These are phyloP conservation scores for Amorphotheca resinae DNA, from an alignment of 495 filamentous ascomycete genomes.

Conservation along the genomic window DNA sequence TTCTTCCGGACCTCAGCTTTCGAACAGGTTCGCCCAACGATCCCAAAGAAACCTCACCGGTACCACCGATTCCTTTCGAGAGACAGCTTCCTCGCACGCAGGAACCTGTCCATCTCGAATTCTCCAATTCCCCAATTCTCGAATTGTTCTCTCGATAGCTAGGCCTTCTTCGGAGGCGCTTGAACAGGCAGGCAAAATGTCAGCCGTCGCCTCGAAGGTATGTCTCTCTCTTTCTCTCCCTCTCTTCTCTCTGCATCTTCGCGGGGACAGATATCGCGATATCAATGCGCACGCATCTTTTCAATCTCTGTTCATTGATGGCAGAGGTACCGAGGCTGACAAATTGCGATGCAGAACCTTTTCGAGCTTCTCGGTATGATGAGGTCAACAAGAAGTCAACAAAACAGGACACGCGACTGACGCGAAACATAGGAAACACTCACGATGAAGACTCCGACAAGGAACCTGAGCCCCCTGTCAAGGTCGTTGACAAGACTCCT, in stretches of 20 bases:
- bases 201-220: conserved; percentile 47
- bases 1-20: too few relatives aligned
- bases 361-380: conserved; percentile 80
- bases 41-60: too few relatives aligned
- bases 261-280: too few relatives aligned
- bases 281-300: not conserved
- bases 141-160: conserved; percentile 24
- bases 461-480: conserved; percentile 63
- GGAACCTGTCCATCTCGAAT: conserved; percentile 23
- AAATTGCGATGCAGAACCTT: conserved; percentile 48
- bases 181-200: conserved; percentile 43
- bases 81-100: conserved; percentile 23
- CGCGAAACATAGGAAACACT: conserved; percentile 60
- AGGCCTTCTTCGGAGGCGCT: conserved; percentile 36
- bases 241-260: too few relatives aligned
- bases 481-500: conserved; percentile 74
- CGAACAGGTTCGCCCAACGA: too few relatives aligned
- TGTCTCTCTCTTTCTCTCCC: conserved; percentile 14
- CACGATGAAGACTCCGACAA: conserved; percentile 73
- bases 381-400: conserved; percentile 22
- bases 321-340: conserved; percentile 19
- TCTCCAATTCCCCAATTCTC: conserved; percentile 5
- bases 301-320: not conserved
- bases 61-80: conserved; percentile 13
- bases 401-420: conserved; percentile 18